Evolutionary conservation across 352 stramenopile species (phyloP).

Genomic region (Globisporangium irregulare): DNA sequence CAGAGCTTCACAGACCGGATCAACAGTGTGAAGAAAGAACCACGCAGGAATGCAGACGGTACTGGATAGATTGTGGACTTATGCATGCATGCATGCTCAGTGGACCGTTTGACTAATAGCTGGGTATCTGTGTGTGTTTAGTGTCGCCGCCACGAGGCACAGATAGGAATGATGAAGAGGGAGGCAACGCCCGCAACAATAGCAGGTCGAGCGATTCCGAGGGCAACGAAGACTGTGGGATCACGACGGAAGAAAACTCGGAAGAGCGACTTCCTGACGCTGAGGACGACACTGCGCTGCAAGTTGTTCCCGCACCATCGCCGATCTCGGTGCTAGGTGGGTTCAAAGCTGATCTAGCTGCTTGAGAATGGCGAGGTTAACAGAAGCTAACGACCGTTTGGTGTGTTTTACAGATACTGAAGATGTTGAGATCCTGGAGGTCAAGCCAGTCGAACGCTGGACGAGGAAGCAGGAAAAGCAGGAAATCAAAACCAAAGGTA

Average conservation of each 20-base stretch:
- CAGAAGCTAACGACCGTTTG: background rate
- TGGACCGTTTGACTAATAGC: background rate
- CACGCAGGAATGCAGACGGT: background rate
- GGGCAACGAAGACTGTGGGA: constrained; percentile 6
- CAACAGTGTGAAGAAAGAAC: background rate
- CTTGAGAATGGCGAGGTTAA: background rate
- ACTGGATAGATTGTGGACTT: background rate
- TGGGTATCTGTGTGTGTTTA: background rate
- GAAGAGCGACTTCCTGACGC: constrained; percentile 1
- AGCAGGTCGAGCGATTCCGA: constrained; percentile 1
- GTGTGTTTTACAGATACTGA: background rate
- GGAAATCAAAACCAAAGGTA: background rate
- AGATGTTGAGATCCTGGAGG: background rate
- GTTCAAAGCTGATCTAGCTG: background rate
- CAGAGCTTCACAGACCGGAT: background rate
- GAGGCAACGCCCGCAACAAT: background rate
- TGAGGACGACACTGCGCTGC: background rate
- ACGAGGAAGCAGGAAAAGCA: background rate
- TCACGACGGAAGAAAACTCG: constrained; percentile 14
- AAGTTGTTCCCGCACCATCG: background rate
- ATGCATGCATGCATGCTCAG: background rate
- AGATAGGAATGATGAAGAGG: background rate
- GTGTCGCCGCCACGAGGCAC: background rate
- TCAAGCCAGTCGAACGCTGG: background rate
- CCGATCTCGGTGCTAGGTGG: background rate